A percentile compares a stretch with the other conserved stretches of the same genome.
phyloP scores from a whole-genome alignment of 2,329 filamentous ascomycete genomes.

The Graphilbum fragrans region DNA sequence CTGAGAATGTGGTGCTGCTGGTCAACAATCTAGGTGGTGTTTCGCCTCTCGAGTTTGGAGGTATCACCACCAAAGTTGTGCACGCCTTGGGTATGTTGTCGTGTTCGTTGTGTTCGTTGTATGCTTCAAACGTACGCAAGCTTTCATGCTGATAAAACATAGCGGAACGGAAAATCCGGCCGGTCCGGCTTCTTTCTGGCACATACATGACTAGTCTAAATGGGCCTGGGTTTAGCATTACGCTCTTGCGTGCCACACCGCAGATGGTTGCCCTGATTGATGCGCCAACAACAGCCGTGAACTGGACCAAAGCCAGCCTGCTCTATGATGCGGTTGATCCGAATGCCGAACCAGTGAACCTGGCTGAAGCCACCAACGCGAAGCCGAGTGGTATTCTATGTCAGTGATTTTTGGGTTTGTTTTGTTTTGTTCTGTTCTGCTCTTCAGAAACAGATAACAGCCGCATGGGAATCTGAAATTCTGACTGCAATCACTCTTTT shows the following conservation, averaged over 20 bases:
- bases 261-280: background rate
- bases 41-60: conserved; percentile 59
- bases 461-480: too few species aligned
- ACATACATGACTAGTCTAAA: conserved; percentile 74
- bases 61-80: conserved; percentile 57
- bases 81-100: conserved; percentile 10
- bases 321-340: background rate
- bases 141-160: too few species aligned
- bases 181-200: conserved; percentile 53
- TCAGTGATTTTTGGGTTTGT: background rate
- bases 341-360: background rate
- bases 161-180: conserved; percentile 32
- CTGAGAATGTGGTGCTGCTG: conserved; percentile 53
- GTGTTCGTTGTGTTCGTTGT: background rate
- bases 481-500: background rate
- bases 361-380: background rate
- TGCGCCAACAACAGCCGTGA: background rate
- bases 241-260: conserved; percentile 31
- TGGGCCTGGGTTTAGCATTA: conserved; percentile 63
- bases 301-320: background rate
- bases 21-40: conserved; percentile 73
- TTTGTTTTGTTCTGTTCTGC: background rate
- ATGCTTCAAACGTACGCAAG: too few species aligned
- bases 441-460: too few species aligned
- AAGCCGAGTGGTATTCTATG: background rate